Percentiles rank a stretch among this genome's conserved stretches.
Conservation (phyloP, 192 early-diverging fungal genomes). For the Coemansia sp. region DNA sequence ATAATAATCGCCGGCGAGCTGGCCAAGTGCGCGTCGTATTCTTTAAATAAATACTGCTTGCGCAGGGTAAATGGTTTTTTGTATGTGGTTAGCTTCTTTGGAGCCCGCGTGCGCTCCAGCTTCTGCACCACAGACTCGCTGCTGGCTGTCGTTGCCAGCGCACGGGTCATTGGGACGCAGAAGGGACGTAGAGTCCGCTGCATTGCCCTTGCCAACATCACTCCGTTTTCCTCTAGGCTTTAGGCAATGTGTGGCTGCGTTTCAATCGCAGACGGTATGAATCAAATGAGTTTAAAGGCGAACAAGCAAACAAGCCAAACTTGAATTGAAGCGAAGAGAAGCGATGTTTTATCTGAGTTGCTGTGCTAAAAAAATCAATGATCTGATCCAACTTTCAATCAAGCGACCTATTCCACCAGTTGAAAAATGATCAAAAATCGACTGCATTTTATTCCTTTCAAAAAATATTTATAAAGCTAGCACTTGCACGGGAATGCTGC, state of each 20-base stretch:
- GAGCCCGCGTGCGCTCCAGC: constrained; percentile 34
- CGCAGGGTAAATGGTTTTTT: constrained; percentile 53
- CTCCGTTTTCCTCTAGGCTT: background rate
- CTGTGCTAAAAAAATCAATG: no score
- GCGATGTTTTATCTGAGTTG: no score
- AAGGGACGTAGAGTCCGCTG: background rate
- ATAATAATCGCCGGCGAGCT: constrained; percentile 25
- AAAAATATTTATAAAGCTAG: no score
- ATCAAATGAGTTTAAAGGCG: background rate
- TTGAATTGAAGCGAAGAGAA: no score
- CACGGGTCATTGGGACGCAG: background rate
- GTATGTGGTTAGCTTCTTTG: constrained; percentile 43
- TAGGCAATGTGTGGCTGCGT: background rate
- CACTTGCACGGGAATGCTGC: no score
- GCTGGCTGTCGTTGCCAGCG: background rate
- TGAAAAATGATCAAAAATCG: no score
- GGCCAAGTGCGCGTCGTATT: constrained; percentile 41
- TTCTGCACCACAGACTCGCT: background rate
- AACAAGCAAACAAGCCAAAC: background rate
- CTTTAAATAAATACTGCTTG: constrained; percentile 48
- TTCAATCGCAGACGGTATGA: no score
- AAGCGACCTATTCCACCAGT: no score
- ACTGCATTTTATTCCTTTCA: no score
- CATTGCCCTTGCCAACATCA: background rate
- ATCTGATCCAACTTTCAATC: no score